Conservation (phyloP, 2,329 filamentous ascomycete genomes). For the Tricladium varicosporioides region DNA sequence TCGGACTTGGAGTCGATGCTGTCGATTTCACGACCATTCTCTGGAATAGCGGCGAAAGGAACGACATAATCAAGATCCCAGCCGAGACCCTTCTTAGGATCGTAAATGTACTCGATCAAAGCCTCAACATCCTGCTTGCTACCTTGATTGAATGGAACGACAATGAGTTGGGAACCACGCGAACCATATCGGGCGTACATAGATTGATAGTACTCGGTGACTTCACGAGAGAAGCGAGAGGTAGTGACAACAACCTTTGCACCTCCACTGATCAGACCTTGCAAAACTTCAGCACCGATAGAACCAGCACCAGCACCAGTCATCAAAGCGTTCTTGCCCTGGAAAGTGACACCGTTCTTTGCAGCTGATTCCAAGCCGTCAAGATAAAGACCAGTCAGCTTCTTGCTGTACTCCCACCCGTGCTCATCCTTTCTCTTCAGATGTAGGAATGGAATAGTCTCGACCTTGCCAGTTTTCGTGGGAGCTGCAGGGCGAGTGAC, state of each 20-base stretch:
- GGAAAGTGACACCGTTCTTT: conserved; percentile 82
- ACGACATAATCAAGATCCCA: conserved; percentile 98
- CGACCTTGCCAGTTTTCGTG: conserved; percentile 80
- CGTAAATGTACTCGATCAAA: conserved; percentile 93
- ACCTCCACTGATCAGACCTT: conserved; percentile 93
- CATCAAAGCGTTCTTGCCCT: conserved; percentile 96
- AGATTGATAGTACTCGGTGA: conserved; percentile 98
- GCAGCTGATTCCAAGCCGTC: conserved; percentile 90
- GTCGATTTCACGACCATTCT: conserved; percentile 97
- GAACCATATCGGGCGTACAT: conserved; percentile 97
- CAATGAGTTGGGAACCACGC: conserved; percentile 91
- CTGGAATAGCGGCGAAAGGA: conserved; percentile 95
- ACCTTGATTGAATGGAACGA: conserved; percentile 98
- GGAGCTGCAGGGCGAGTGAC: conserved; percentile 46
- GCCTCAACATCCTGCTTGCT: conserved; percentile 98
- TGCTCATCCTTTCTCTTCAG: conserved; percentile 91
- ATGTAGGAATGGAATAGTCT: conserved; percentile 97
- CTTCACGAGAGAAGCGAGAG: conserved; percentile 91
- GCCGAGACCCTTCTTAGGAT: conserved; percentile 90
- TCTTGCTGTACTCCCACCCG: conserved; percentile 99
- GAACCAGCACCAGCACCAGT: conserved; percentile 97
- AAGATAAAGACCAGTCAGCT: conserved; percentile 88
- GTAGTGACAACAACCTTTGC: conserved; percentile 97
- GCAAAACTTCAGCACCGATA: conserved; percentile 94
- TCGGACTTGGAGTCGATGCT: conserved; percentile 96